Evolutionary conservation across 345 rosid species (phyloP), one percentile per base, ranked within the genome.

Genomic region (Linum tenue): DNA sequence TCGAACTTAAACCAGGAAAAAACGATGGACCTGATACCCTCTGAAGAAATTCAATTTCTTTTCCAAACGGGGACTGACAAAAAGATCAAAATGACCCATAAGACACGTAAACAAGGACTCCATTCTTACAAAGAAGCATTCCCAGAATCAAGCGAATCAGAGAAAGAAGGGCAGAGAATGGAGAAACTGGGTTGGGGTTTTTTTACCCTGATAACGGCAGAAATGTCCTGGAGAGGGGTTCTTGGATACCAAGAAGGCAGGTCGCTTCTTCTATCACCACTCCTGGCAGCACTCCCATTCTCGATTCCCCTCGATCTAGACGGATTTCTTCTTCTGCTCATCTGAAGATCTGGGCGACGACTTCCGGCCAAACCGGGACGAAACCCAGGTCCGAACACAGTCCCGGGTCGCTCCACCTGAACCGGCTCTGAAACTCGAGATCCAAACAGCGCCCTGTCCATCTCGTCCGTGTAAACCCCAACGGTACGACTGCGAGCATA

Each of bases 191-290:
- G n/a, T 48, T 57, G 56, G 12, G 40, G 31, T 0, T 22, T 22
- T 22, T 22, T 72, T 88, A 90, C 97, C 88, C 86, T 69, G 12
- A 78, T 59, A 62, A 85, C 48, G 35, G 80, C 56, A 58, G 97
- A 88, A 14, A 94, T 75, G 62, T 94, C 92, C 1, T 82, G 82
- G 1, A 90, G 84, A 62, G 97, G 96, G 4, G 84, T 81, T 67
- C 99, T 82, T 1, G 96, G 97, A 72, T 94, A 88, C 96, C 91
- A 85, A 68, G 84, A 69, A 72, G 99, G 99, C 48, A 94, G 77
- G 63, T 50, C 53, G 51, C 81, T 74, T 51, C 82, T 69, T 55
- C 80, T 75, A 36, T 76, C 72, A 11, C 40, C 55, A 42, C 75
- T 44, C 42, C 85, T 67, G 56, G 63, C 69, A 31, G 64, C 31